Conservation (phyloP, 306 rosid species). For the Medicago arabica region DNA sequence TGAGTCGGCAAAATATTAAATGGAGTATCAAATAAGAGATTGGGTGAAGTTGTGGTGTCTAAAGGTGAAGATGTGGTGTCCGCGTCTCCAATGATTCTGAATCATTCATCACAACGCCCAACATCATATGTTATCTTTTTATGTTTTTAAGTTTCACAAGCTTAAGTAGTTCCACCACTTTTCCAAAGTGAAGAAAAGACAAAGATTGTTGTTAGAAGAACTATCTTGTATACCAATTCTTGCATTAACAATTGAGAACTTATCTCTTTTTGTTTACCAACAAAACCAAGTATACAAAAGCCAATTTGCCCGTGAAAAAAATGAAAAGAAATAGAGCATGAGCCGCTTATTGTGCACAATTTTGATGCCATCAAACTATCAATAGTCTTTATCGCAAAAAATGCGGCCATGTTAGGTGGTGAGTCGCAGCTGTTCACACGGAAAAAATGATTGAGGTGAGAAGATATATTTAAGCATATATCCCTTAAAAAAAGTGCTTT, state of each 20-base stretch:
- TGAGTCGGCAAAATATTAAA: no score
- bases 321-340: neutral
- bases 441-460: neutral
- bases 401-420: slow-evolving; percentile 25
- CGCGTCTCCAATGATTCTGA: no score
- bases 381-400: slow-evolving; percentile 1
- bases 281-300: neutral
- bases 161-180: neutral
- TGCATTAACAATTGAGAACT: neutral
- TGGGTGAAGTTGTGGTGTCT: no score
- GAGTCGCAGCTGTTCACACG: neutral
- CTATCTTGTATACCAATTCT: slow-evolving; percentile 1
- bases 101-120: neutral
- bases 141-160: neutral
- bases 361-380: slow-evolving; percentile 26
- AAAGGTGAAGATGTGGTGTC: no score
- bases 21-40: no score
- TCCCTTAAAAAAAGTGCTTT: no score
- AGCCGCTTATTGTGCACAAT: slow-evolving; percentile 21
- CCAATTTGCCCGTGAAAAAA: slow-evolving; percentile 10
- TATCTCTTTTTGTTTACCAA: neutral
- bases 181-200: slow-evolving; percentile 15
- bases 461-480: no score
- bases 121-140: neutral
- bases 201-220: neutral